Percentiles rank a stretch among this genome's conserved stretches.
Evolutionary conservation across 345 rosid genomes (phyloP).

Genomic region (Rhizophora mangle): DNA sequence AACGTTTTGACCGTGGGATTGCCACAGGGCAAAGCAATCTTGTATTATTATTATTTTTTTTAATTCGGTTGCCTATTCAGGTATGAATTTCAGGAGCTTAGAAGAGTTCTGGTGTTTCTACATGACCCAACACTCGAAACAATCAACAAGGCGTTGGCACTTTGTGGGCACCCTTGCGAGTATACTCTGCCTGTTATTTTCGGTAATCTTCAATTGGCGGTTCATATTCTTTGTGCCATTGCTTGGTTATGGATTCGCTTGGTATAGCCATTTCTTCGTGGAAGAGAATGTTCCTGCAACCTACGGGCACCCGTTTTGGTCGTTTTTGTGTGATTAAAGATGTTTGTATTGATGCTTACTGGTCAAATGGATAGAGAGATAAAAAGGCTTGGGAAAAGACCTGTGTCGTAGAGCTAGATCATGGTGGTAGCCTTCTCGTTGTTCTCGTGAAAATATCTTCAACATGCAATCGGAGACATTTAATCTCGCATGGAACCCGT

Average conservation of each 20-base stretch:
- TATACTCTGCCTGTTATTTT: constrained; percentile 40
- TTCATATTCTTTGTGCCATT: constrained; percentile 58
- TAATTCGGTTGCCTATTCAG: neutral
- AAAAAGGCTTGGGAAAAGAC: constrained; percentile 94
- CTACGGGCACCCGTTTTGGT: constrained; percentile 93
- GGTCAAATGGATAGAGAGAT: constrained; percentile 94
- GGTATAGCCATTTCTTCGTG: constrained; percentile 97
- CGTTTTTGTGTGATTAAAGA: constrained; percentile 78
- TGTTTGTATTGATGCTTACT: constrained; percentile 90
- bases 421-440: neutral
- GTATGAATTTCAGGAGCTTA: constrained; percentile 86
- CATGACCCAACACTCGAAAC: constrained; percentile 84
- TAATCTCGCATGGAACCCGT: neutral
- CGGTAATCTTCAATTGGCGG: constrained; percentile 59
- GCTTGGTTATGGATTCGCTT: constrained; percentile 74
- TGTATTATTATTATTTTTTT: neutral
- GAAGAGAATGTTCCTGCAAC: constrained; percentile 80
- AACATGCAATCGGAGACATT: neutral
- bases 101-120: constrained; percentile 96
- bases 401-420: constrained; percentile 56
- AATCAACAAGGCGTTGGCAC: constrained; percentile 82
- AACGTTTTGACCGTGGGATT: neutral
- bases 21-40: too few species aligned
- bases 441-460: neutral
- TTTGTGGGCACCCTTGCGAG: constrained; percentile 66